A percentile compares a stretch with the other conserved stretches of the same genome.
Evolutionary conservation across 148 eudicot genomes (phyloP).

Genomic region (Dysphania ambrosioides): DNA sequence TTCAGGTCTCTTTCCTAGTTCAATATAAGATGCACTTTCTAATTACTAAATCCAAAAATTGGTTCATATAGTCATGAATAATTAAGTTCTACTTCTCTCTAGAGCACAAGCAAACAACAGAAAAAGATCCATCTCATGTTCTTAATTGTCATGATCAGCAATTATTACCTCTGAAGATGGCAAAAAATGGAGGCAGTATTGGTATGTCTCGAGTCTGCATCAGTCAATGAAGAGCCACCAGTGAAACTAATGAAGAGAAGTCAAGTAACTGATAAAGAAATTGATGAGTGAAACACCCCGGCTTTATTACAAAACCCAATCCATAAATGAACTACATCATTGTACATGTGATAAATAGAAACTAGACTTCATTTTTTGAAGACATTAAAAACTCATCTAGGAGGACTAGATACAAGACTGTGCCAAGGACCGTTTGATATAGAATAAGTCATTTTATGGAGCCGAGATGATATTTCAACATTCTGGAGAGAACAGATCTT

Average conservation of each 20-base stretch:
- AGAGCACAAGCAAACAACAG: not conserved
- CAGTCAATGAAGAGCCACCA: conserved; percentile 10
- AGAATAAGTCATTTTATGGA: not conserved
- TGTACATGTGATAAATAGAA: not conserved
- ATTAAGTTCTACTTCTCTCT: not conserved
- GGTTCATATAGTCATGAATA: not conserved
- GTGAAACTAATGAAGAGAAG: not conserved
- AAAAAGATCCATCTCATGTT: not conserved
- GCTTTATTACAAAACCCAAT: not conserved
- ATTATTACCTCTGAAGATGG: conserved; percentile 55
- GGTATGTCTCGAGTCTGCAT: conserved; percentile 82
- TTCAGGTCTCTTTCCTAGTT: not conserved
- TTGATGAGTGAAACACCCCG: not conserved
- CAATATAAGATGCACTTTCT: not conserved
- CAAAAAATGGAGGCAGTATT: conserved; percentile 85
- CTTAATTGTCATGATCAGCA: not conserved
- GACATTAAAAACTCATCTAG: not conserved
- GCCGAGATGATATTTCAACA: not conserved
- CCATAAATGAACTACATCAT: not conserved
- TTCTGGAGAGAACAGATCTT: not conserved
- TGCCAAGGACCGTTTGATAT: not conserved
- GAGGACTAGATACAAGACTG: not conserved
- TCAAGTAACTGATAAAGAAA: not conserved
- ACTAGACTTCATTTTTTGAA: not conserved
- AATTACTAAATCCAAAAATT: not conserved